phyloP scores from a whole-genome alignment of 495 filamentous ascomycete species.

The Cairneyella variabilis region DNA sequence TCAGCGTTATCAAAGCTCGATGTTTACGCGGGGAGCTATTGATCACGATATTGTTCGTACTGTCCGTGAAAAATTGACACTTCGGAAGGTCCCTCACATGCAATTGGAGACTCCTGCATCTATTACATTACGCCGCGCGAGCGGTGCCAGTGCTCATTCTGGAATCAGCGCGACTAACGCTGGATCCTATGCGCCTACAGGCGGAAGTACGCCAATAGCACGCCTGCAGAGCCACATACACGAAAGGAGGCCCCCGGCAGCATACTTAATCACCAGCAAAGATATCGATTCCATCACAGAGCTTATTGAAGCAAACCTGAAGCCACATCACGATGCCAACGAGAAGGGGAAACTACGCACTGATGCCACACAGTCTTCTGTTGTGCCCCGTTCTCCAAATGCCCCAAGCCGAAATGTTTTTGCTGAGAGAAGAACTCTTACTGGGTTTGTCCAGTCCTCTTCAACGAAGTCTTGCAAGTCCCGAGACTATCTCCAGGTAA shows the following conservation, averaged over 20 bases:
- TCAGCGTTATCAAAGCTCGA: conserved; percentile 10
- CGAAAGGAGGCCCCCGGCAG: not conserved
- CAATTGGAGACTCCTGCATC: conserved; percentile 10
- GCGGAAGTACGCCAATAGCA: not conserved
- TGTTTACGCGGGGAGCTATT: conserved; percentile 5
- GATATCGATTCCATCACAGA: conserved; percentile 23
- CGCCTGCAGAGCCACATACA: not conserved
- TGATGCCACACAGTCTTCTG: not conserved
- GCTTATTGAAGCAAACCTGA: conserved; percentile 12
- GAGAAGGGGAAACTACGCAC: not conserved
- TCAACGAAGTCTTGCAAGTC: not conserved
- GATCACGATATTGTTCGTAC: conserved; percentile 17
- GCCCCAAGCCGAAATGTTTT: not conserved
- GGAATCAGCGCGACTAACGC: not conserved
- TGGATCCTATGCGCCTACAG: not conserved
- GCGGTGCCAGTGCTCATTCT: not conserved
- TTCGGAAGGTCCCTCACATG: conserved; percentile 1
- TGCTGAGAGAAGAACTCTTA: no score
- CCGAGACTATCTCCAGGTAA: conserved; percentile 4
- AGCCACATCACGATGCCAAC: not conserved
- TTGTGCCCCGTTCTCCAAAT: no score
- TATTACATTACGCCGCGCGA: conserved; percentile 20
- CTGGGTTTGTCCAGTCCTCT: not conserved
- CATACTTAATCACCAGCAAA: conserved; percentile 18
- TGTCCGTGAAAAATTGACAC: conserved; percentile 16